These are phyloP conservation scores for Eremochloa ophiuroides DNA, from an alignment of 176 grass and related monocot genomes.

Conservation along the genomic window DNA sequence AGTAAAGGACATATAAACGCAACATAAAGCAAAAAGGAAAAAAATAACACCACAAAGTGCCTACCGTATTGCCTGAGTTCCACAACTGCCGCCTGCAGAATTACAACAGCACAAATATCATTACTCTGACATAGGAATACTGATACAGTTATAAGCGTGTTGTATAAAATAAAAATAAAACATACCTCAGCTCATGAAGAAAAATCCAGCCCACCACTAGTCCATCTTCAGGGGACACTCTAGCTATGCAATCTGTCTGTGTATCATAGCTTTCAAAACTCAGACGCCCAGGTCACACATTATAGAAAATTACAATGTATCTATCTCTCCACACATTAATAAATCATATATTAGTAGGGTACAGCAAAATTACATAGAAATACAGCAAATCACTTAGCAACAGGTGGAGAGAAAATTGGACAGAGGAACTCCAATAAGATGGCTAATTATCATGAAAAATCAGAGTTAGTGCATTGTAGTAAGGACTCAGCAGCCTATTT, in stretches of 20 bases:
- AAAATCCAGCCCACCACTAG: conserved; percentile 69
- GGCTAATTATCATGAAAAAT: not conserved
- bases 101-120: conserved; percentile 3
- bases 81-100: conserved; percentile 51
- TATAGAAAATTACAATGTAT: not conserved
- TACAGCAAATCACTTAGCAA: not conserved
- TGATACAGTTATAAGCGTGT: not conserved
- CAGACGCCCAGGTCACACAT: conserved; percentile 19
- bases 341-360: not conserved
- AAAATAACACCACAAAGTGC: too few relatives aligned
- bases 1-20: not conserved
- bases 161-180: not conserved
- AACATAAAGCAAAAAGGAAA: not conserved
- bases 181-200: conserved; percentile 82
- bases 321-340: conserved; percentile 22
- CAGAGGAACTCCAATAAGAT: not conserved
- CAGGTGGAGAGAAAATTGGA: too few relatives aligned
- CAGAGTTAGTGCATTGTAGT: not conserved
- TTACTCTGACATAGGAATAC: not conserved
- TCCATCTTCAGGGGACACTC: conserved; percentile 77
- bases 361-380: not conserved
- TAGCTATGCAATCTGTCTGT: conserved; percentile 99
- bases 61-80: conserved; percentile 43
- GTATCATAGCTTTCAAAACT: conserved; percentile 33
- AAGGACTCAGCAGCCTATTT: not conserved